These are phyloP conservation scores for Blastocystis sp. DNA, from an alignment of 352 stramenopile genomes.

Conservation along the genomic window DNA sequence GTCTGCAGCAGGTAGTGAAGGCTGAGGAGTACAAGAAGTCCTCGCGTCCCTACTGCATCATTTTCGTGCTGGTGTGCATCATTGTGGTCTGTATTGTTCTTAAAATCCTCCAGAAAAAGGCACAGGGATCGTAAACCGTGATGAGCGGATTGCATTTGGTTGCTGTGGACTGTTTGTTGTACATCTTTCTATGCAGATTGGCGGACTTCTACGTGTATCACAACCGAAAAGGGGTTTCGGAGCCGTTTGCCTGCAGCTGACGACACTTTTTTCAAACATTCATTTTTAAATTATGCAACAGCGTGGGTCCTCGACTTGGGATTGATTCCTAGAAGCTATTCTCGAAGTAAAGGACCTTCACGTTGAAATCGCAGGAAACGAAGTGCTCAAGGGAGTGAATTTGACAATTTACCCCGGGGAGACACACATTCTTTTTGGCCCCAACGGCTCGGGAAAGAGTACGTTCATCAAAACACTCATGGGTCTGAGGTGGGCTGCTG, in stretches of 20 bases:
- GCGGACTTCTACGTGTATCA: too few relatives aligned
- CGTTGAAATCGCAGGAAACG: constrained; percentile 42
- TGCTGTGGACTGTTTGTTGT: not conserved
- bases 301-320: not conserved
- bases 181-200: too few relatives aligned
- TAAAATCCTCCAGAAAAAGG: constrained; percentile 61
- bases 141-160: not conserved
- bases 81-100: constrained; percentile 80
- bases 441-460: constrained; percentile 56
- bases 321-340: constrained; percentile 20
- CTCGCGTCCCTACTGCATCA: constrained; percentile 78
- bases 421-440: constrained; percentile 55
- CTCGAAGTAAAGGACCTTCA: constrained; percentile 25
- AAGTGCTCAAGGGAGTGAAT: constrained; percentile 46
- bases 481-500: constrained; percentile 3
- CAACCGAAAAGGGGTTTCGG: too few relatives aligned
- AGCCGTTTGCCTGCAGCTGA: not conserved
- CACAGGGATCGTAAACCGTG: not conserved
- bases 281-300: not conserved
- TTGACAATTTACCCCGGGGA: constrained; percentile 19
- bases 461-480: constrained; percentile 56
- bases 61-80: constrained; percentile 80
- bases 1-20: constrained; percentile 91
- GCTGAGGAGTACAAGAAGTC: constrained; percentile 96
- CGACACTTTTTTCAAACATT: not conserved